Evolutionary conservation across 1,284 basidiomycete genomes (phyloP).

Genomic region (Ceratobasidium sp.): DNA sequence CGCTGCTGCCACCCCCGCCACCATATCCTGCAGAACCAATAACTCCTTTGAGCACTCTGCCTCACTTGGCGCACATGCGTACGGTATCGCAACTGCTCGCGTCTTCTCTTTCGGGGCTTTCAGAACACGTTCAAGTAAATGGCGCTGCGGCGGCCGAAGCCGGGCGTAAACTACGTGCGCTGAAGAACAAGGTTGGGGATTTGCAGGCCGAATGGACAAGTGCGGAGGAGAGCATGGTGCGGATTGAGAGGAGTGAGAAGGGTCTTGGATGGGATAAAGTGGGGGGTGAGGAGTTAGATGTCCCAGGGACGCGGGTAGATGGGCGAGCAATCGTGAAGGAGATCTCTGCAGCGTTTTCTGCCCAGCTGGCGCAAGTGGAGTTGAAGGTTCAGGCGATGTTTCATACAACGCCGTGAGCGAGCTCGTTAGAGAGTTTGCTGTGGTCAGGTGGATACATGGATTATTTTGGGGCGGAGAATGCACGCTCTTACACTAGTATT

Average conservation of each 20-base stretch:
- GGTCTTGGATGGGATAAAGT: constrained; percentile 64
- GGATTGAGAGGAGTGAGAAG: constrained; percentile 82
- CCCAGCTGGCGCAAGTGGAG: constrained; percentile 75
- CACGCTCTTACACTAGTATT: constrained; percentile 7
- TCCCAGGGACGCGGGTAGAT: constrained; percentile 63
- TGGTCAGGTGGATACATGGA: too few species aligned
- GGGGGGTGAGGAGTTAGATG: constrained; percentile 51
- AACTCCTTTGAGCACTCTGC: constrained; percentile 69
- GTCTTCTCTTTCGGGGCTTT: constrained; percentile 78
- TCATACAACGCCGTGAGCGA: background rate
- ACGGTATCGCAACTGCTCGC: constrained; percentile 78
- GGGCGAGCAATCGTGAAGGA: constrained; percentile 78
- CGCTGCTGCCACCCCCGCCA: constrained; percentile 58
- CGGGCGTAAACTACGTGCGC: constrained; percentile 81
- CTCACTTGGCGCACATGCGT: constrained; percentile 76
- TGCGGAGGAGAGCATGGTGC: constrained; percentile 78
- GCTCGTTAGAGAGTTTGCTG: constrained; percentile 12
- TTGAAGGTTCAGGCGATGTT: constrained; percentile 77
- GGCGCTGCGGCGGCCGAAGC: constrained; percentile 84
- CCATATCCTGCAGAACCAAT: constrained; percentile 64
- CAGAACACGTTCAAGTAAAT: constrained; percentile 88
- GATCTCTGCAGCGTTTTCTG: constrained; percentile 78
- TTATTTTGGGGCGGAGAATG: too few species aligned
- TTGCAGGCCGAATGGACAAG: constrained; percentile 84
- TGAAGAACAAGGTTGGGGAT: constrained; percentile 83